phyloP scores from a whole-genome alignment of 352 stramenopile genomes.

The Phytophthora vignae region DNA sequence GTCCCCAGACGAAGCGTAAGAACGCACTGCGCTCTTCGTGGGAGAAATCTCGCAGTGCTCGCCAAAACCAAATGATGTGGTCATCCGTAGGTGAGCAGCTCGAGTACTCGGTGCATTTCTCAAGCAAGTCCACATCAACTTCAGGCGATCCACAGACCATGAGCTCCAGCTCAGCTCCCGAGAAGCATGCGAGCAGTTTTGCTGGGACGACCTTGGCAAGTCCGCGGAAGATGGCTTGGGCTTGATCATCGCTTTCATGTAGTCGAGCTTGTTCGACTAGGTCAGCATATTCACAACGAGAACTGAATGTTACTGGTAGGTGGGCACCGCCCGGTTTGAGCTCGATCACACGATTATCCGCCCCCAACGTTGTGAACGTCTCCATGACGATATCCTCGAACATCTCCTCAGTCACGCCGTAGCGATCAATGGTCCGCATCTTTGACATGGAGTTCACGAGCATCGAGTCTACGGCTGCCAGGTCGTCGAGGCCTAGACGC shows the following conservation, averaged over 20 bases:
- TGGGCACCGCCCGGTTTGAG: slow-evolving; percentile 71
- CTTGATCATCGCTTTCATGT: slow-evolving; percentile 77
- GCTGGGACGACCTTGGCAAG: slow-evolving; percentile 82
- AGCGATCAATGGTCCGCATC: slow-evolving; percentile 82
- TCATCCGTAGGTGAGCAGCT: slow-evolving; percentile 71
- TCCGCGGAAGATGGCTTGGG: slow-evolving; percentile 56
- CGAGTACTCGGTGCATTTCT: slow-evolving; percentile 89
- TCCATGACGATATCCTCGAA: slow-evolving; percentile 93
- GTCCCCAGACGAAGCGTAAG: slow-evolving; percentile 93
- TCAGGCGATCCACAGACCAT: slow-evolving; percentile 89
- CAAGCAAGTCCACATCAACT: slow-evolving; percentile 83
- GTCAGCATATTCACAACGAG: slow-evolving; percentile 80
- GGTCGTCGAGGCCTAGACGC: slow-evolving; percentile 75
- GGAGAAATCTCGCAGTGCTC: slow-evolving; percentile 75
- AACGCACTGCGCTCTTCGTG: slow-evolving; percentile 89
- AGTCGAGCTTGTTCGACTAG: slow-evolving; percentile 84
- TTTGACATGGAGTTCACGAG: slow-evolving; percentile 90
- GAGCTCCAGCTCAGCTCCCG: slow-evolving; percentile 75
- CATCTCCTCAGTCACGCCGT: slow-evolving; percentile 83
- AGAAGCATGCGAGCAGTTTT: slow-evolving; percentile 83
- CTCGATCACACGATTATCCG: slow-evolving; percentile 82
- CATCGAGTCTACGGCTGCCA: slow-evolving; percentile 86
- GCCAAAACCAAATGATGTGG: slow-evolving; percentile 92
- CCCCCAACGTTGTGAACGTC: slow-evolving; percentile 90
- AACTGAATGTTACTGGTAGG: slow-evolving; percentile 82